Evolutionary conservation across 306 rosid species (phyloP).

Genomic region (Cucurbita argyrosperma): DNA sequence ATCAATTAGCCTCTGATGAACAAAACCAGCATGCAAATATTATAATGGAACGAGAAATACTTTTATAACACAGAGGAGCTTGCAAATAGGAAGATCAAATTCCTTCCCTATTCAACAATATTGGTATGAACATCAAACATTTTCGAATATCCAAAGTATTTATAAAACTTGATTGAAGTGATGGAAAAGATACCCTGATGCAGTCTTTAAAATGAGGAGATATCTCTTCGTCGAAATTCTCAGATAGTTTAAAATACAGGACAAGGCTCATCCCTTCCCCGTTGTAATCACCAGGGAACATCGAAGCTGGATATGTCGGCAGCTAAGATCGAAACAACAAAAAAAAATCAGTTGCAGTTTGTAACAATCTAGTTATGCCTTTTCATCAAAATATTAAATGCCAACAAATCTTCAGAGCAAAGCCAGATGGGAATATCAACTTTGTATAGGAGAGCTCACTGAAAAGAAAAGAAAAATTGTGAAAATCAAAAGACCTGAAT

Average conservation of each 20-base stretch:
- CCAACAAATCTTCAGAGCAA: not conserved
- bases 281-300: slow-evolving; percentile 58
- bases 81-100: not conserved
- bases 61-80: not conserved
- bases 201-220: slow-evolving; percentile 38
- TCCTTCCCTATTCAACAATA: not conserved
- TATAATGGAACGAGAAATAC: not conserved
- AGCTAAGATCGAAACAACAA: slow-evolving; percentile 28
- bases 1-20: slow-evolving; percentile 48
- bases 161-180: not conserved
- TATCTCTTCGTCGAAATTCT: slow-evolving; percentile 49
- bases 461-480: not conserved
- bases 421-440: not conserved
- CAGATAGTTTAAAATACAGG: slow-evolving; percentile 55
- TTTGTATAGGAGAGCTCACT: not conserved
- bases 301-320: slow-evolving; percentile 67
- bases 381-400: not conserved
- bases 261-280: slow-evolving; percentile 97
- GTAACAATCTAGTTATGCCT: not conserved
- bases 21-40: not conserved
- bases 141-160: not conserved
- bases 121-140: not conserved
- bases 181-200: slow-evolving; percentile 35
- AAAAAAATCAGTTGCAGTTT: not conserved
- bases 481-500: slow-evolving; percentile 38